Conservation (phyloP, 2,329 filamentous ascomycete species). For the Pseudopyrenochaeta lycopersici region DNA sequence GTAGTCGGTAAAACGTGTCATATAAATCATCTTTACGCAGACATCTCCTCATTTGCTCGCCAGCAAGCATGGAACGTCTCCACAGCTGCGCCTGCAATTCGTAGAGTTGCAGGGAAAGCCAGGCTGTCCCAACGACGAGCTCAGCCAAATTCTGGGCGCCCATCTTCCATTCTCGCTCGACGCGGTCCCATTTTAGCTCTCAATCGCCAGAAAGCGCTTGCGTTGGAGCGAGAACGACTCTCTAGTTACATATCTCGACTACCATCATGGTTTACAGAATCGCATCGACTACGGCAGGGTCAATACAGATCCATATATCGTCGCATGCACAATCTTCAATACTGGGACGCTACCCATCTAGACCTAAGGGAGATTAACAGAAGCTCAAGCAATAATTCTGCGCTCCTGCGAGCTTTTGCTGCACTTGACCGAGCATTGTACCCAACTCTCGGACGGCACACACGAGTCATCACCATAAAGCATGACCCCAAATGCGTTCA, state of each 20-base stretch:
- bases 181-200: constrained; percentile 2
- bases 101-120: neutral
- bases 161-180: constrained; percentile 2
- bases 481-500: constrained; percentile 28
- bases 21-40: constrained; percentile 29
- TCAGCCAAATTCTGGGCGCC: neutral
- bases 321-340: constrained; percentile 28
- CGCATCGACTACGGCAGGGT: constrained; percentile 21
- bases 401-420: constrained; percentile 31
- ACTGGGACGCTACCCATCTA: constrained; percentile 13
- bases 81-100: constrained; percentile 1
- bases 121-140: neutral
- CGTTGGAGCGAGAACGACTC: constrained; percentile 13
- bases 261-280: neutral
- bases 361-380: constrained; percentile 11
- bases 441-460: constrained; percentile 21
- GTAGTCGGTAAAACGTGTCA: neutral
- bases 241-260: constrained; percentile 16
- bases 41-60: constrained; percentile 32
- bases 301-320: constrained; percentile 41
- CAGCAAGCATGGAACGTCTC: constrained; percentile 19
- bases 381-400: neutral
- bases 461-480: constrained; percentile 23
- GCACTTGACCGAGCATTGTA: constrained; percentile 35
- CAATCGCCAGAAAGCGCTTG: constrained; percentile 9